Base-by-base conservation (phyloP, 1,284 basidiomycete genomes). In the Jaminaea rosea region DNA sequence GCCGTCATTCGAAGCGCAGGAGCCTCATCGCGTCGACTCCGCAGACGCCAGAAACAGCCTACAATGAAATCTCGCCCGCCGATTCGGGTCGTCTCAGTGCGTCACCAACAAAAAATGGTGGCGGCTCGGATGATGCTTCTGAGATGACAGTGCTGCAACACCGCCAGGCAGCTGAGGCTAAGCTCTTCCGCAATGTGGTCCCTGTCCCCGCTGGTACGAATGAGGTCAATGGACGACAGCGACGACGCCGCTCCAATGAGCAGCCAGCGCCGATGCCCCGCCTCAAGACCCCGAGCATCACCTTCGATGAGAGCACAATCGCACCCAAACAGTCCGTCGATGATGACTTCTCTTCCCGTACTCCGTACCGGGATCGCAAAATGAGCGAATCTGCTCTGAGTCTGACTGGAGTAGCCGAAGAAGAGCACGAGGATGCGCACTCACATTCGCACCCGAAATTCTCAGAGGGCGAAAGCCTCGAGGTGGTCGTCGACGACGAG, bases 331-430 rank as follows among this genome's bases (percentile, higher is more conserved):
- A n/a, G 3, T 31, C 29, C 9, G 31, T 31, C n/a, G 63, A 60
- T 31, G 63, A 60, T 13, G 62, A 64, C 21, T n/a, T n/a, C n/a
- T n/a, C n/a, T n/a, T 39, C 44, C 23, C 56, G 62, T 13, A 52
- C 62, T 50, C 62, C 60, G 34, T 68, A 68, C 36, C 59, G 66
- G 11, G 66, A 68, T 41, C 59, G 66, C 36, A 66, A 66, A 46
- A 29, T 60, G 13, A 68, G 66, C 56, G 66, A 68, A 45, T 68
- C 66, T 8, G 66, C 59, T 23, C 52, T 62, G 41, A 68, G 63
- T 44, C 49, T 68, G 29, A 62, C 62, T 3, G 63, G 60, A 11
- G 66, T 68, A 13, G 58, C 54, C 1, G 66, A 68, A 44, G 66
- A 68, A 42, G 53, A 58, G 13, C 49, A 54, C 1, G 65, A 67